These are phyloP conservation scores for Camellia sinensis DNA, from an alignment of 148 eudicot genomes.

Conservation along the genomic window DNA sequence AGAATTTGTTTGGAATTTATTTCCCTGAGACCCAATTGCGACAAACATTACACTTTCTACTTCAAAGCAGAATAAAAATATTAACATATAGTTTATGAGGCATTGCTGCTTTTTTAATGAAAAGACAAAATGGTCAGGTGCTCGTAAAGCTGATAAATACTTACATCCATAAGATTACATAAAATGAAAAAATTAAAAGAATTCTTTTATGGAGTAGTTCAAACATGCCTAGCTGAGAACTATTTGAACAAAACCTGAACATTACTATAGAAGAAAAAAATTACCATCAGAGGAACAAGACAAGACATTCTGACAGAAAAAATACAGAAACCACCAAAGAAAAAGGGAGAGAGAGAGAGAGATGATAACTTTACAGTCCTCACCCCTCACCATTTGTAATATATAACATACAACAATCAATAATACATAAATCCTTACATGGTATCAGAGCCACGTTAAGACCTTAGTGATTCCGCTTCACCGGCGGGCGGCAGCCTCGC, in stretches of 20 bases:
- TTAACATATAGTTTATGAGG: not conserved
- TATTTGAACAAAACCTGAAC: not conserved
- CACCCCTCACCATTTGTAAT: too few relatives aligned
- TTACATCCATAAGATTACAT: not conserved
- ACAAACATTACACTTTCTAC: conserved; percentile 2
- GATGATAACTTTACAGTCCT: too few relatives aligned
- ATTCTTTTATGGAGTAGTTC: not conserved
- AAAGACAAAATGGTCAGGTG: not conserved
- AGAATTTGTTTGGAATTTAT: conserved; percentile 12
- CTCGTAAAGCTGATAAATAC: not conserved
- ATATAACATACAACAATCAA: too few relatives aligned
- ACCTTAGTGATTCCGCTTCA: too few relatives aligned
- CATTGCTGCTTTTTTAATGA: not conserved
- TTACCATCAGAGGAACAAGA: not conserved
- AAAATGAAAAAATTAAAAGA: not conserved
- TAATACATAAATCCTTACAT: too few relatives aligned
- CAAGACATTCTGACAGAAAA: not conserved
- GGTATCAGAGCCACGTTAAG: too few relatives aligned
- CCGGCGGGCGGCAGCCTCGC: too few relatives aligned
- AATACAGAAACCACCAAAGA: not conserved
- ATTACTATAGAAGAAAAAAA: not conserved
- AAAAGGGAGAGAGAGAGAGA: not conserved
- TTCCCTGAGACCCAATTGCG: conserved; percentile 26
- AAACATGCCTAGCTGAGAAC: not conserved
- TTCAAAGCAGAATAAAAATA: not conserved